Evolutionary conservation across 2,329 filamentous ascomycete genomes (phyloP).

Genomic region (Cadophora luteo-olivacea): DNA sequence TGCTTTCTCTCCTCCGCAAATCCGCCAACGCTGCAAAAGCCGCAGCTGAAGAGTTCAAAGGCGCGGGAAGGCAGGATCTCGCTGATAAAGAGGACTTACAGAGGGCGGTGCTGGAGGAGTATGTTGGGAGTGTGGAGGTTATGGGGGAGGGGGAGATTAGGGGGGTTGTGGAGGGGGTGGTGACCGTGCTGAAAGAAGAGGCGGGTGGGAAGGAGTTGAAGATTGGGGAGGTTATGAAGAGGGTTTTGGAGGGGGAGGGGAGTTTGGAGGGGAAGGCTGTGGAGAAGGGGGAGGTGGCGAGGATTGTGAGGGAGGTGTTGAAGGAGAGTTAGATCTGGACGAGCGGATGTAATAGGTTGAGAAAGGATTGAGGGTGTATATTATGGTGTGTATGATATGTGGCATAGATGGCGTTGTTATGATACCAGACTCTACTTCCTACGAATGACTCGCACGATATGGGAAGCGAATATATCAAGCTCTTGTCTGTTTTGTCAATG

Average conservation of each 20-base stretch:
- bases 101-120: constrained; percentile 68
- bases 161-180: constrained; percentile 56
- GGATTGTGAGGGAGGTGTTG: constrained; percentile 62
- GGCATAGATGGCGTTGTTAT: constrained; percentile 12
- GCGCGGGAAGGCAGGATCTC: constrained; percentile 70
- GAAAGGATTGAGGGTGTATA: background rate
- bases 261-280: constrained; percentile 68
- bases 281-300: constrained; percentile 66
- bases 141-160: constrained; percentile 65
- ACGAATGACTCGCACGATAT: background rate
- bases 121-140: constrained; percentile 63
- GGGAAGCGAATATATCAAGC: background rate
- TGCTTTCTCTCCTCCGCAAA: constrained; percentile 72
- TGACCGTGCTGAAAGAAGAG: constrained; percentile 56
- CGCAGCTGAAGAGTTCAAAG: constrained; percentile 67
- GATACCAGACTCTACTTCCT: constrained; percentile 7
- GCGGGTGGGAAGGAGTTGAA: constrained; percentile 54
- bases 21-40: constrained; percentile 63
- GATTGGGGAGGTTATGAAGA: constrained; percentile 68
- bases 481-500: background rate
- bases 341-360: background rate
- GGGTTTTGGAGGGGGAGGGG: constrained; percentile 56
- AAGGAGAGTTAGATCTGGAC: constrained; percentile 23
- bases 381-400: constrained; percentile 1
- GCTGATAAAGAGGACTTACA: constrained; percentile 74